phyloP scores from a whole-genome alignment of 257 asterid species.

The Scutellaria barbata region DNA sequence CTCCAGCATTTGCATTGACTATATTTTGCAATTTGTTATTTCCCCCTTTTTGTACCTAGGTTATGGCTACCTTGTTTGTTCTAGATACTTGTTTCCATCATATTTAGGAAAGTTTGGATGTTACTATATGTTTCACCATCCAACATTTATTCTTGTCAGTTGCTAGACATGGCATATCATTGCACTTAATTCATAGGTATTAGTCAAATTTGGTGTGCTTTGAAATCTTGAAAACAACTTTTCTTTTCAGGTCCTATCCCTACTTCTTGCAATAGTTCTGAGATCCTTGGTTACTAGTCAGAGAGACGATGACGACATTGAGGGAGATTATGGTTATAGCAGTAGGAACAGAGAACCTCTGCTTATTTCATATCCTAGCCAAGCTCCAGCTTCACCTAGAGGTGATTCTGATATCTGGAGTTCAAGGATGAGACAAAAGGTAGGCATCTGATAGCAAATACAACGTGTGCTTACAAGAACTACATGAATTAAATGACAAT shows the following conservation, averaged over 20 bases:
- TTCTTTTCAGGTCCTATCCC: constrained; percentile 62
- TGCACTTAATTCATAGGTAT: constrained; percentile 20
- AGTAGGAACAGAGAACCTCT: constrained; percentile 66
- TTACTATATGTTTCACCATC: not conserved
- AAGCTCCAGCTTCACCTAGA: constrained; percentile 50
- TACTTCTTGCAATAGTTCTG: constrained; percentile 62
- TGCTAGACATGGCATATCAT: constrained; percentile 22
- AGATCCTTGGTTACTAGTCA: constrained; percentile 64
- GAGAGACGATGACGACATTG: constrained; percentile 60
- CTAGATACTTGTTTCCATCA: not conserved
- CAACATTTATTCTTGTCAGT: not conserved
- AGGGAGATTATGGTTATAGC: constrained; percentile 52
- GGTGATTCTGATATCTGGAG: constrained; percentile 82
- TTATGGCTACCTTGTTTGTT: constrained; percentile 9
- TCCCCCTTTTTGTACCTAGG: not conserved
- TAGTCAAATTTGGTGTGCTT: constrained; percentile 4
- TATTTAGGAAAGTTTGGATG: not conserved
- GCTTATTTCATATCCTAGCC: constrained; percentile 53
- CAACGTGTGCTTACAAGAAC: not conserved
- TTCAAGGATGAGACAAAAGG: constrained; percentile 85
- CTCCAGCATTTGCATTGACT: not conserved
- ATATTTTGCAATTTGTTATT: not conserved
- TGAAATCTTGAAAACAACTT: constrained; percentile 14
- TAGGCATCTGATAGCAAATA: constrained; percentile 31
- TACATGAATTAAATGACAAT: constrained; percentile 19